Evolutionary conservation across 768 basidiomycete genomes (phyloP).

Genomic region (Rhizopogon vinicolor): DNA sequence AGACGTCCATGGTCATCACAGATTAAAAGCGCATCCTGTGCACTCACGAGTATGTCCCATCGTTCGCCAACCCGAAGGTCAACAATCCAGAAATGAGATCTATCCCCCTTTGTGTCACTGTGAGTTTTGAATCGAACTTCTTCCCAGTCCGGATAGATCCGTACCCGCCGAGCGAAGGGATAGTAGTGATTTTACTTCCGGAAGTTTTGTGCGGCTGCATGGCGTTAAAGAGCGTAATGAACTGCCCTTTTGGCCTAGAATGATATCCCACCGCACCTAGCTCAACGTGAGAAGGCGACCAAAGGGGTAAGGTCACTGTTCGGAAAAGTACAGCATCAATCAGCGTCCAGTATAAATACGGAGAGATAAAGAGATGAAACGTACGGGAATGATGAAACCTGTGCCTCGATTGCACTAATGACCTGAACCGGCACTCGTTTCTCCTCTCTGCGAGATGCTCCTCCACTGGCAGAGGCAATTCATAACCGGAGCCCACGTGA

Average conservation of each 20-base stretch:
- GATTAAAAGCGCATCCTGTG: slow-evolving; percentile 43
- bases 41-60: slow-evolving; percentile 37
- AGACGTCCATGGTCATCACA: slow-evolving; percentile 35
- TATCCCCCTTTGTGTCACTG: slow-evolving; percentile 48
- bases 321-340: not conserved
- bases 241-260: slow-evolving; percentile 52
- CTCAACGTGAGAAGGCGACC: slow-evolving; percentile 54
- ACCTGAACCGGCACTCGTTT: slow-evolving; percentile 66
- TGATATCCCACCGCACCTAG: slow-evolving; percentile 72
- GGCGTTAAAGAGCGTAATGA: slow-evolving; percentile 65
- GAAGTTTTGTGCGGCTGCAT: slow-evolving; percentile 43
- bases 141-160: slow-evolving; percentile 38
- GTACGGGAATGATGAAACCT: slow-evolving; percentile 64
- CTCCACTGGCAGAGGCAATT: slow-evolving; percentile 35
- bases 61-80: slow-evolving; percentile 35
- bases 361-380: slow-evolving; percentile 18
- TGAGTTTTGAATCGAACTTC: slow-evolving; percentile 44
- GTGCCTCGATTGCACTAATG: slow-evolving; percentile 49
- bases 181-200: slow-evolving; percentile 32
- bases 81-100: slow-evolving; percentile 51
- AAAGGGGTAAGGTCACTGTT: slow-evolving; percentile 57
- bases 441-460: slow-evolving; percentile 35
- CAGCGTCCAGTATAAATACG: not conserved
- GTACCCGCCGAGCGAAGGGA: slow-evolving; percentile 58
- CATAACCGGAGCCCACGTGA: slow-evolving; percentile 28